These are phyloP conservation scores for Diaporthe australafricana DNA, from an alignment of 2,329 filamentous ascomycete species.

Conservation along the genomic window DNA sequence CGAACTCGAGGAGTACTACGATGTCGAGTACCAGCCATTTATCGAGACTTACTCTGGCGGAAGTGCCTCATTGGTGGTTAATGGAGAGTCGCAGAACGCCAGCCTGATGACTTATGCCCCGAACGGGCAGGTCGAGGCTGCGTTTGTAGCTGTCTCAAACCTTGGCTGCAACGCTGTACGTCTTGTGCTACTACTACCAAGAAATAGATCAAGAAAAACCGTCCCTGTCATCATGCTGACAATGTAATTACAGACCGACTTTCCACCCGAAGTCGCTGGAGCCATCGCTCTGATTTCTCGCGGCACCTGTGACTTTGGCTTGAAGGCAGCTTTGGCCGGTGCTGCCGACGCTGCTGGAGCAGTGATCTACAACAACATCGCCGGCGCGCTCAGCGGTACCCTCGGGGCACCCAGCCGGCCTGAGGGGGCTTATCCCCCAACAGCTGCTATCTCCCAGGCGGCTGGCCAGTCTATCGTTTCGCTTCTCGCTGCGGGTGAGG, in stretches of 20 bases:
- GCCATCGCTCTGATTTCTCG: constrained; percentile 61
- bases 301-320: constrained; percentile 55
- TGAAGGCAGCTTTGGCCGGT: constrained; percentile 58
- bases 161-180: constrained; percentile 51
- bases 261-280: constrained; percentile 55
- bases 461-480: constrained; percentile 37
- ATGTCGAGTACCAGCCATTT: constrained; percentile 24
- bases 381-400: constrained; percentile 57
- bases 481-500: neutral
- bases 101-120: constrained; percentile 12
- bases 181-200: too few species aligned
- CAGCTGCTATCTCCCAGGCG: constrained; percentile 25
- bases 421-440: constrained; percentile 20
- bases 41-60: constrained; percentile 9
- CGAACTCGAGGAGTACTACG: constrained; percentile 20
- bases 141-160: constrained; percentile 49
- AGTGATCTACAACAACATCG: constrained; percentile 66
- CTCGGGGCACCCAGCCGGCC: constrained; percentile 6
- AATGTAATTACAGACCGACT: constrained; percentile 45
- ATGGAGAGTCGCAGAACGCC: neutral
- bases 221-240: neutral
- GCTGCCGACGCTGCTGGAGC: constrained; percentile 56
- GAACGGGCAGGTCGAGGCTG: constrained; percentile 50
- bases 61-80: constrained; percentile 8
- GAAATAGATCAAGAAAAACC: accelerated